phyloP scores from a whole-genome alignment of 768 basidiomycete species.

The Pholiota conissans region DNA sequence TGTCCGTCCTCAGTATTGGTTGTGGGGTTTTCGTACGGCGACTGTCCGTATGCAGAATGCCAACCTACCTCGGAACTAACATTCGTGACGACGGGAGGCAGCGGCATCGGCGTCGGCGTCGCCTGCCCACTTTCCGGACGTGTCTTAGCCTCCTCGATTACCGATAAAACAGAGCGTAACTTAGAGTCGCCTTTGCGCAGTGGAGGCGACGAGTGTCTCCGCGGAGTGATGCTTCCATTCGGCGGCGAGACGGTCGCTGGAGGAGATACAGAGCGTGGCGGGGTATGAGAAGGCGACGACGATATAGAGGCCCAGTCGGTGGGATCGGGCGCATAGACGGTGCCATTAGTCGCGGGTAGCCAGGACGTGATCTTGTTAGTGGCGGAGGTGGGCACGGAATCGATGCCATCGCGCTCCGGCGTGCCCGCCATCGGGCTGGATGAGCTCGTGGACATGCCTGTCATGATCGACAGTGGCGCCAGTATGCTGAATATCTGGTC shows the following conservation, averaged over 20 bases:
- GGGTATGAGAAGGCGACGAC: slow-evolving; percentile 37
- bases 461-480: slow-evolving; percentile 80
- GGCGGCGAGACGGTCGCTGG: slow-evolving; percentile 42
- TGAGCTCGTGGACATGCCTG: slow-evolving; percentile 50
- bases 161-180: slow-evolving; percentile 69
- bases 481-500: slow-evolving; percentile 94
- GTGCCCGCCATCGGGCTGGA: slow-evolving; percentile 57
- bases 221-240: slow-evolving; percentile 30
- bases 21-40: slow-evolving; percentile 27
- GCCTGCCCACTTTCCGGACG: not conserved
- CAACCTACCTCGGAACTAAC: slow-evolving; percentile 28
- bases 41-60: slow-evolving; percentile 40
- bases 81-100: not conserved
- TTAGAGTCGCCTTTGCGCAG: slow-evolving; percentile 64
- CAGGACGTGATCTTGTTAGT: slow-evolving; percentile 36
- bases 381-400: slow-evolving; percentile 32
- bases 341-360: slow-evolving; percentile 46
- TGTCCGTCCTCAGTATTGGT: slow-evolving; percentile 13
- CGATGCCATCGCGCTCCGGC: slow-evolving; percentile 37
- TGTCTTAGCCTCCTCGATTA: slow-evolving; percentile 62
- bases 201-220: slow-evolving; percentile 53
- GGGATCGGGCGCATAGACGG: slow-evolving; percentile 48
- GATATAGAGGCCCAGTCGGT: slow-evolving; percentile 56
- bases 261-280: slow-evolving; percentile 56
- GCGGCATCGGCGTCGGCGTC: not conserved